A percentile compares a stretch with the other conserved stretches of the same genome.
Conservation (phyloP, 2,329 filamentous ascomycete genomes). For the Cyclaneusma minus region DNA sequence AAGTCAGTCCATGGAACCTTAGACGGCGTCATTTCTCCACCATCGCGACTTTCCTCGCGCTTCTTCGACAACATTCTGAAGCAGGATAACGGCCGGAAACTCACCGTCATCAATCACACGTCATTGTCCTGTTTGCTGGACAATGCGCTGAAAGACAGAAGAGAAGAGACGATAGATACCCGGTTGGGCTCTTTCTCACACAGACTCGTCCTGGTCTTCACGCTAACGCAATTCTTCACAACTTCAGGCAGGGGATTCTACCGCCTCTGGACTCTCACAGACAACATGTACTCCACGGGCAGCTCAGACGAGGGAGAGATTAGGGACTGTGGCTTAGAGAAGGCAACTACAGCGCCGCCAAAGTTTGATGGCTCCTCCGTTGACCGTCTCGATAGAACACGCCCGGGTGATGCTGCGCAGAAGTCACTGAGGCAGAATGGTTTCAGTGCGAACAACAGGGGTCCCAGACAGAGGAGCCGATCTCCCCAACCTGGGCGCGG, state of each 20-base stretch:
- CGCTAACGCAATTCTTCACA: conserved; percentile 20
- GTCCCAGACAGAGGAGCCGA: conserved; percentile 30
- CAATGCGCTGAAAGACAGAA: conserved; percentile 16
- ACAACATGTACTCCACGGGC: conserved; percentile 31
- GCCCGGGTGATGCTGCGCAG: conserved; percentile 21
- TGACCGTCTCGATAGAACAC: conserved; percentile 84
- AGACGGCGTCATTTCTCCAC: too few species aligned
- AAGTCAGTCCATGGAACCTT: too few species aligned
- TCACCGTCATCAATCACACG: too few species aligned
- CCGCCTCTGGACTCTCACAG: conserved; percentile 12
- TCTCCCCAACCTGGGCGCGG: conserved; percentile 32
- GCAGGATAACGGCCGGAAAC: too few species aligned
- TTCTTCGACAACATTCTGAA: too few species aligned
- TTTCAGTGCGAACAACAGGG: conserved; percentile 26
- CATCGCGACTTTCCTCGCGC: too few species aligned
- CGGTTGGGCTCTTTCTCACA: conserved; percentile 22
- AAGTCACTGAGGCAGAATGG: conserved; percentile 23
- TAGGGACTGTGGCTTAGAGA: conserved; percentile 57
- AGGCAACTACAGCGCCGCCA: conserved; percentile 83
- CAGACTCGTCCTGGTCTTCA: conserved; percentile 19
- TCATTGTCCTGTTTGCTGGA: too few species aligned
- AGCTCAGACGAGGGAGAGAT: conserved; percentile 84
- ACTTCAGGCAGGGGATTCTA: conserved; percentile 18
- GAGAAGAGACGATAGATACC: conserved; percentile 19
- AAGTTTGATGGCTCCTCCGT: conserved; percentile 64